phyloP scores from a whole-genome alignment of 371 early-diverging fungal genomes.

The Mucor indicus region DNA sequence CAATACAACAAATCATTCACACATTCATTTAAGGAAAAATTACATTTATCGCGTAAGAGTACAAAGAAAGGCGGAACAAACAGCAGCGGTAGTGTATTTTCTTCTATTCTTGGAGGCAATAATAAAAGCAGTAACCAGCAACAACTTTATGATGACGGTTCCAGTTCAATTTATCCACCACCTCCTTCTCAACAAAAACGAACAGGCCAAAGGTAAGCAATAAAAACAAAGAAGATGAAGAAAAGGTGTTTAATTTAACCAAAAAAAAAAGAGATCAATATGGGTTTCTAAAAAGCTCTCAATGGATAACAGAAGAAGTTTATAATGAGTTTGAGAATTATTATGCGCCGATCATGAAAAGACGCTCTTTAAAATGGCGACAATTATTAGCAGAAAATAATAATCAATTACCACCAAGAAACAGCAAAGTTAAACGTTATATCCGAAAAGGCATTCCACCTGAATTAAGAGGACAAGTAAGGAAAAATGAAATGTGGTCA shows the following conservation, averaged over 20 bases:
- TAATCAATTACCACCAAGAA: conserved; percentile 53
- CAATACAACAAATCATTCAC: not conserved
- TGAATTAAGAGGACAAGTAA: conserved; percentile 70
- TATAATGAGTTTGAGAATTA: conserved; percentile 53
- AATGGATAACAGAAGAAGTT: conserved; percentile 58
- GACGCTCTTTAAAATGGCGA: conserved; percentile 62
- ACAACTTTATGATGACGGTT: conserved; percentile 24
- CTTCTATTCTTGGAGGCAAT: conserved; percentile 1
- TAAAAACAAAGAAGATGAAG: not conserved
- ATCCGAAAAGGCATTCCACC: conserved; percentile 85
- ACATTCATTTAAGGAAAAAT: conserved; percentile 8
- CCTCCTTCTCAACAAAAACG: conserved; percentile 22
- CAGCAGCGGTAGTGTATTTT: conserved; percentile 2
- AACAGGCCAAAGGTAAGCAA: conserved; percentile 13
- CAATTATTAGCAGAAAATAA: conserved; percentile 53
- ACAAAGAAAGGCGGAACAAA: not conserved
- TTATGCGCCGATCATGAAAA: conserved; percentile 60
- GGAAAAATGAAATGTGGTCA: not conserved
- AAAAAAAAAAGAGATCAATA: conserved; percentile 56
- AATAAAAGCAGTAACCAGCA: conserved; percentile 10
- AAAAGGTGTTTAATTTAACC: not conserved
- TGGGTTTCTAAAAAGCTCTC: conserved; percentile 61
- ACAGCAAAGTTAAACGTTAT: conserved; percentile 75
- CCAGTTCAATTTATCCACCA: conserved; percentile 18
- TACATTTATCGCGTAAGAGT: not conserved